Evolutionary conservation across 345 rosid species (phyloP).

Genomic region (Carallia brachiata): DNA sequence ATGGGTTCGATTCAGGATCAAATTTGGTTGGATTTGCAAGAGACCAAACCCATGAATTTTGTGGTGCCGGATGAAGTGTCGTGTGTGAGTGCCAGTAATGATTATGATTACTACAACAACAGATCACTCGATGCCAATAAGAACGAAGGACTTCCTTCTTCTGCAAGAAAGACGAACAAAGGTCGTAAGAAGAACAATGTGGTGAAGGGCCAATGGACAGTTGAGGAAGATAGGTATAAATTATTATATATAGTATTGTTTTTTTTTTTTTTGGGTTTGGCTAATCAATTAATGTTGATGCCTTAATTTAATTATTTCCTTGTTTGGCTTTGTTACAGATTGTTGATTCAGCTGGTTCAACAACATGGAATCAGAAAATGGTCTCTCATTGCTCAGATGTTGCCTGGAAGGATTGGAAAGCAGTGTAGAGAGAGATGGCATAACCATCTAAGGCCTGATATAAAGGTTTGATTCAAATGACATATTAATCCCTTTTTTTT

Average conservation of each 20-base stretch:
- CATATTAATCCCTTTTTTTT: neutral
- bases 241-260: too few relatives aligned
- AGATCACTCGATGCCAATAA: conserved; percentile 27
- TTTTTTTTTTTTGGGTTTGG: neutral
- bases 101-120: conserved; percentile 28
- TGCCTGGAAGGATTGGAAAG: conserved; percentile 88
- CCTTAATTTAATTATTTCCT: neutral
- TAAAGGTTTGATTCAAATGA: conserved; percentile 47
- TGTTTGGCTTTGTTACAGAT: conserved; percentile 32
- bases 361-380: conserved; percentile 69
- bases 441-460: conserved; percentile 86
- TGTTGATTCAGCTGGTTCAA: conserved; percentile 59
- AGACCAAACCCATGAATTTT: conserved; percentile 42
- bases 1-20: conserved; percentile 35
- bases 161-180: conserved; percentile 41
- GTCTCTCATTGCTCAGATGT: conserved; percentile 77
- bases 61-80: conserved; percentile 61
- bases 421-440: conserved; percentile 99
- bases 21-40: conserved; percentile 39
- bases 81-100: conserved; percentile 35
- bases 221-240: conserved; percentile 79
- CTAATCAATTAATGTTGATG: neutral
- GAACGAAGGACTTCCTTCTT: conserved; percentile 28
- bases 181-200: conserved; percentile 52
- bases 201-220: conserved; percentile 93